phyloP scores from a whole-genome alignment of 176 grass and related monocot genomes.

The Ensete glaucum region DNA sequence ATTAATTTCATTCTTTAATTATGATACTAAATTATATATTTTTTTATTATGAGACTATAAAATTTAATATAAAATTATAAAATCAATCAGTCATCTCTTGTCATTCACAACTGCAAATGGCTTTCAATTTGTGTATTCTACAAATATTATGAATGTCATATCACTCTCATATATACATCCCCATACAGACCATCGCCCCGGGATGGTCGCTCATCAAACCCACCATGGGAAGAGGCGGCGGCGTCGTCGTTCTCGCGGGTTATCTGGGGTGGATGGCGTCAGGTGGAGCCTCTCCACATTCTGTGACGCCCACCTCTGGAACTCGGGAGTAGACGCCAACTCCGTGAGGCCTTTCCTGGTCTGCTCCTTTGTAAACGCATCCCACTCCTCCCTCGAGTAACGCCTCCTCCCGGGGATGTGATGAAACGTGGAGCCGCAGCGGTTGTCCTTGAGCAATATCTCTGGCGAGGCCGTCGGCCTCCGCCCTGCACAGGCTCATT shows the following conservation, averaged over 20 bases:
- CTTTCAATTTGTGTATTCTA: too few species aligned
- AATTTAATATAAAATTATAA: too few species aligned
- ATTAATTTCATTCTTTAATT: too few species aligned
- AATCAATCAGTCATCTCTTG: too few species aligned
- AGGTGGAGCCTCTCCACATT: constrained; percentile 65
- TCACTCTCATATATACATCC: too few species aligned
- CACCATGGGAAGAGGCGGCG: neutral
- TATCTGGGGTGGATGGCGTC: constrained; percentile 19
- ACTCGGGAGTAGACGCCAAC: constrained; percentile 58
- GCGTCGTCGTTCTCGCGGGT: neutral
- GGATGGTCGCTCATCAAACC: too few species aligned
- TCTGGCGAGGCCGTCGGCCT: constrained; percentile 14
- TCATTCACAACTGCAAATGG: too few species aligned
- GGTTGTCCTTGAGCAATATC: constrained; percentile 24
- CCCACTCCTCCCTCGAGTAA: constrained; percentile 66
- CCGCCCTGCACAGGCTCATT: constrained; percentile 28
- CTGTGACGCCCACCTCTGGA: constrained; percentile 63
- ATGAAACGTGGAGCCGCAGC: constrained; percentile 78
- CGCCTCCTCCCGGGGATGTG: constrained; percentile 48
- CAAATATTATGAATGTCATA: too few species aligned
- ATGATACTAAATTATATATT: too few species aligned
- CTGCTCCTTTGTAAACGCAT: constrained; percentile 57
- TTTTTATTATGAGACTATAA: too few species aligned
- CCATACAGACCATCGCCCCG: too few species aligned
- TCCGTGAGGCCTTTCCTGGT: constrained; percentile 57